Evolutionary conservation across 768 basidiomycete genomes (phyloP).

Genomic region (Podaxis sp.): DNA sequence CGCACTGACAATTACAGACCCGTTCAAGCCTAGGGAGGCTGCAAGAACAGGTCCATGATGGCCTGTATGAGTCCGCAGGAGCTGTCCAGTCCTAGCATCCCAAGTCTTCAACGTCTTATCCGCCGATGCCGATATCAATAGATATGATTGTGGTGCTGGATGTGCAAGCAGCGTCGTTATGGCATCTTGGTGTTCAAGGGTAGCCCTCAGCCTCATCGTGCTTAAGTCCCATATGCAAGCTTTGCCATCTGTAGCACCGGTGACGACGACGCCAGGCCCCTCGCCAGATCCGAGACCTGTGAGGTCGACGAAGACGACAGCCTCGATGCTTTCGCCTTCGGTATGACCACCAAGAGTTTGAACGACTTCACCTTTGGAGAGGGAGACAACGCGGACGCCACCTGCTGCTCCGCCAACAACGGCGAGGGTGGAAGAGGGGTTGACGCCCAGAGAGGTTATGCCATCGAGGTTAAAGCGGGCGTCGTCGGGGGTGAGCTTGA

Average conservation of each 20-base stretch:
- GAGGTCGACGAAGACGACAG: slow-evolving; percentile 80
- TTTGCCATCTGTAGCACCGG: slow-evolving; percentile 92
- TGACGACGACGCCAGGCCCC: slow-evolving; percentile 68
- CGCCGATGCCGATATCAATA: slow-evolving; percentile 84
- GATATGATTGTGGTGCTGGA: slow-evolving; percentile 70
- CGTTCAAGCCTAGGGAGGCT: slow-evolving; percentile 69
- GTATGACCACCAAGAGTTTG: slow-evolving; percentile 78
- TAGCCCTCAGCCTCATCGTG: slow-evolving; percentile 81
- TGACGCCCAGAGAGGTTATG: slow-evolving; percentile 85
- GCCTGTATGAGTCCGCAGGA: slow-evolving; percentile 79
- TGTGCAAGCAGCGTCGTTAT: slow-evolving; percentile 78
- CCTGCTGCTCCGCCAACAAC: slow-evolving; percentile 88
- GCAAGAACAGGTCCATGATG: slow-evolving; percentile 77
- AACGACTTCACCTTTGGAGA: slow-evolving; percentile 84
- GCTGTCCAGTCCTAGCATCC: slow-evolving; percentile 84
- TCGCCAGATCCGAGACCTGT: slow-evolving; percentile 42
- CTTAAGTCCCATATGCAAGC: slow-evolving; percentile 93
- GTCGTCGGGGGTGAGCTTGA: slow-evolving; percentile 74
- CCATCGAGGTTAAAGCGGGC: slow-evolving; percentile 79
- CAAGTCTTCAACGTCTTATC: slow-evolving; percentile 88
- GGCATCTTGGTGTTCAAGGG: slow-evolving; percentile 82
- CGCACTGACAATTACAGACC: slow-evolving; percentile 78
- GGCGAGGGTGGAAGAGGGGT: slow-evolving; percentile 84
- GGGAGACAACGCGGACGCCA: slow-evolving; percentile 81
- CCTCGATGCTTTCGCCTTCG: slow-evolving; percentile 87